Percentiles rank a stretch among this genome's conserved stretches.
Conservation (phyloP, 495 filamentous ascomycete species). For the Neurospora sp. region DNA sequence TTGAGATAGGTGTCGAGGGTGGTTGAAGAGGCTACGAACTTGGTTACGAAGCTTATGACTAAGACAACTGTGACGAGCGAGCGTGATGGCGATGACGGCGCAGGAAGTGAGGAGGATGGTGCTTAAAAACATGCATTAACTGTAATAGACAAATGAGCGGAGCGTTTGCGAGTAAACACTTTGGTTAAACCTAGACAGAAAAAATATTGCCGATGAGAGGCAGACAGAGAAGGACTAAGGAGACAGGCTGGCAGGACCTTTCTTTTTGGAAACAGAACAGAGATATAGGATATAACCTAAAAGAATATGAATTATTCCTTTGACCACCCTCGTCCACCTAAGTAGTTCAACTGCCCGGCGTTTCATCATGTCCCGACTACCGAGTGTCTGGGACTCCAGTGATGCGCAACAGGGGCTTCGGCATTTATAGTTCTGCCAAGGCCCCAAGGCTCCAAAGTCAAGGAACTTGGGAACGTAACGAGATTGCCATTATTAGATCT, state of each 20-base stretch:
- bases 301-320: not conserved
- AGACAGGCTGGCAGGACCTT: not conserved
- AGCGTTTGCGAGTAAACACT: not conserved
- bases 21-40: not conserved
- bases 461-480: not conserved
- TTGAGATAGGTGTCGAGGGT: slow-evolving; percentile 7
- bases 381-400: not conserved
- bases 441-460: not conserved
- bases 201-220: not conserved
- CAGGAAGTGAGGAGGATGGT: not conserved
- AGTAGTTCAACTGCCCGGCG: not conserved
- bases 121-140: not conserved
- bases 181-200: not conserved
- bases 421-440: not conserved
- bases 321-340: not conserved
- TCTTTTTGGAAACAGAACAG: not conserved
- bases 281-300: not conserved
- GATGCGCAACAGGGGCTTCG: not conserved
- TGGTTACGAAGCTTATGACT: not conserved
- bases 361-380: not conserved
- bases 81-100: not conserved
- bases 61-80: not conserved
- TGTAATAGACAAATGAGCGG: not conserved
- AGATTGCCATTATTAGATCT: not conserved
- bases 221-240: not conserved